Percentiles rank a stretch among this genome's conserved stretches.
These are phyloP conservation scores for Nakazawaea laoshanensis DNA, from an alignment of 805 yeast genomes.

Conservation along the genomic window DNA sequence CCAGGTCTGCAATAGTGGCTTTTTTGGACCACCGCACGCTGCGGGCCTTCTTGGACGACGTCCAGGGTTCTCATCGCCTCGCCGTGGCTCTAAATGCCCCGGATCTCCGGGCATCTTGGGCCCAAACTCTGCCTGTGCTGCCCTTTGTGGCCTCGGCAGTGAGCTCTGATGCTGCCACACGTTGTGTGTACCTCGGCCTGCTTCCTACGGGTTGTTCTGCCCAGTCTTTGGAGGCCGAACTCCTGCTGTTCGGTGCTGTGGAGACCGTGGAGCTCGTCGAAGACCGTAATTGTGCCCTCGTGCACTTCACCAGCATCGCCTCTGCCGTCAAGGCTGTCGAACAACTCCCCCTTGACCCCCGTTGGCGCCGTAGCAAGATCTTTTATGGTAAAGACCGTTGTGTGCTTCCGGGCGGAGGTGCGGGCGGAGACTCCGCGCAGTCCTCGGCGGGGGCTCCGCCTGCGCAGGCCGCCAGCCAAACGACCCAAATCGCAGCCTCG, in stretches of 20 bases:
- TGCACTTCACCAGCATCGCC: conserved; percentile 37
- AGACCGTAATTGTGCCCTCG: conserved; percentile 17
- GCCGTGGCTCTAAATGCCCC: conserved; percentile 28
- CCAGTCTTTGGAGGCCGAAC: conserved; percentile 19
- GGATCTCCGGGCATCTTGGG: conserved; percentile 22
- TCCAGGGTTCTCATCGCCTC: conserved; percentile 12
- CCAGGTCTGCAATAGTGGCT: conserved; percentile 15
- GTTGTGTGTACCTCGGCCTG: conserved; percentile 19
- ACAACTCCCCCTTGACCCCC: conserved; percentile 21
- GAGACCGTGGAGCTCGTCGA: conserved; percentile 24
- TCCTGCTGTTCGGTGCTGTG: conserved; percentile 31
- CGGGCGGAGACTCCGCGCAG: not conserved
- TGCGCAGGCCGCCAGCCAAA: too few species aligned
- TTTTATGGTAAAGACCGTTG: conserved; percentile 22
- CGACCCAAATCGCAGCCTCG: conserved; percentile 2
- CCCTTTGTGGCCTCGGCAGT: conserved; percentile 19
- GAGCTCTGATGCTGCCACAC: conserved; percentile 20
- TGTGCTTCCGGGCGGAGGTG: not conserved
- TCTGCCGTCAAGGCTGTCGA: conserved; percentile 37
- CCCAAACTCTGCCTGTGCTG: conserved; percentile 15
- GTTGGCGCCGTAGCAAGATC: conserved; percentile 16
- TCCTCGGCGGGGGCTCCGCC: too few species aligned
- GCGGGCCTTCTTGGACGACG: conserved; percentile 14
- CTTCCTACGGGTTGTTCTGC: conserved; percentile 16
- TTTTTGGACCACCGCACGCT: conserved; percentile 18